These are phyloP conservation scores for Picea abies DNA, from an alignment of 83 land plant genomes.

Conservation along the genomic window DNA sequence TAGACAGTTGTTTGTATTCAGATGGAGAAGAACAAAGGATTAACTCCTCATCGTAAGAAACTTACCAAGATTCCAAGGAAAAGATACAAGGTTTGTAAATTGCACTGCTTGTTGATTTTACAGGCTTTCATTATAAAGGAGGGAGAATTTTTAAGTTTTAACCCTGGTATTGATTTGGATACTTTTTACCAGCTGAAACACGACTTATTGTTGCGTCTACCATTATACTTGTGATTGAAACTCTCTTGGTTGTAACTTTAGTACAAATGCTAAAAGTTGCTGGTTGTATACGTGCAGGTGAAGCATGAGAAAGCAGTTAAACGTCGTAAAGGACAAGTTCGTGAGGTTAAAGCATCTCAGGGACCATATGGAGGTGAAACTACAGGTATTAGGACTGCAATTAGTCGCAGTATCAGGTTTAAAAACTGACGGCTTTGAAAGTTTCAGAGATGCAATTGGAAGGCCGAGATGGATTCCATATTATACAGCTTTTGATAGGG, in stretches of 20 bases:
- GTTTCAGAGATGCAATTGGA: no score
- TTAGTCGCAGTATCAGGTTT: constrained; percentile 86
- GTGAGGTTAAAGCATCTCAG: constrained; percentile 56
- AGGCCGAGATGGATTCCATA: no score
- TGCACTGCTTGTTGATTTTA: background rate
- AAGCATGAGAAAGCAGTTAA: constrained; percentile 78
- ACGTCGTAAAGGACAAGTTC: constrained; percentile 93
- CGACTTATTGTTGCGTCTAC: background rate
- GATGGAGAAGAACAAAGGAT: constrained; percentile 98
- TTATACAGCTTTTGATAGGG: no score
- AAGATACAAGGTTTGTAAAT: constrained; percentile 86
- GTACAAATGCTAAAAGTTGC: background rate
- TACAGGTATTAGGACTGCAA: constrained; percentile 75
- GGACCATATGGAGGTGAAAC: constrained; percentile 92
- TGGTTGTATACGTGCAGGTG: constrained; percentile 46
- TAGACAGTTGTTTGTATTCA: constrained; percentile 23
- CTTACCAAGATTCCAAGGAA: constrained; percentile 88
- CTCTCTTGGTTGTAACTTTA: background rate
- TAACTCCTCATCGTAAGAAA: constrained; percentile 91
- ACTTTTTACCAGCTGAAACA: background rate
- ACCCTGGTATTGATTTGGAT: background rate
- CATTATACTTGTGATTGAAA: background rate
- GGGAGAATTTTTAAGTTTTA: background rate
- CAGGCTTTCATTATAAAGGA: background rate
- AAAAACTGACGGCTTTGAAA: constrained; percentile 34